Evolutionary conservation across 192 early-diverging fungal genomes (phyloP).

Genomic region (Entophlyctis luteolus): DNA sequence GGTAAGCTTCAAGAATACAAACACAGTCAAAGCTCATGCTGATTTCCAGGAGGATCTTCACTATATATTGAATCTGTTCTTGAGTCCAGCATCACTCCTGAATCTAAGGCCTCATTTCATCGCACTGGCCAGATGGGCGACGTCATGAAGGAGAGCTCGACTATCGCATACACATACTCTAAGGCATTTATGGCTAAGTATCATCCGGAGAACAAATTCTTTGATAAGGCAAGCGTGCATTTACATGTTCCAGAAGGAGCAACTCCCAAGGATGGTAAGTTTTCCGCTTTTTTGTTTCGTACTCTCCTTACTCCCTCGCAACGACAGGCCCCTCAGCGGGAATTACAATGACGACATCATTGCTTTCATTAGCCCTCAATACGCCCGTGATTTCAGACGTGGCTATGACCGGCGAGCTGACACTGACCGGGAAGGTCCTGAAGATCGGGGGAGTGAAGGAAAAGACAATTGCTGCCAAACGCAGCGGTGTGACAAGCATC

Average conservation of each 20-base stretch:
- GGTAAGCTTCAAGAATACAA: constrained; percentile 49
- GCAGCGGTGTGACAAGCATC: constrained; percentile 81
- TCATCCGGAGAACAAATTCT: constrained; percentile 87
- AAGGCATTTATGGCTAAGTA: constrained; percentile 69
- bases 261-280: constrained; percentile 89
- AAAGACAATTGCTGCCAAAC: constrained; percentile 96
- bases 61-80: constrained; percentile 94
- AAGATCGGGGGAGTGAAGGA: constrained; percentile 98
- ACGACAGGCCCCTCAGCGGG: constrained; percentile 86
- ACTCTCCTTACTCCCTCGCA: background rate
- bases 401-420: constrained; percentile 98
- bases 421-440: constrained; percentile 92
- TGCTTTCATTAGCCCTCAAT: constrained; percentile 87
- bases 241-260: constrained; percentile 97
- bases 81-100: constrained; percentile 64
- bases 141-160: constrained; percentile 97
- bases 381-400: constrained; percentile 71
- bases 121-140: constrained; percentile 96
- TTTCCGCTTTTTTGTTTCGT: background rate
- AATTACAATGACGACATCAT: constrained; percentile 90
- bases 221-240: constrained; percentile 85
- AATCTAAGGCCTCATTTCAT: constrained; percentile 63
- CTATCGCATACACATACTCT: constrained; percentile 95
- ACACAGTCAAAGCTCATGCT: background rate
- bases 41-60: constrained; percentile 84